Base-by-base conservation (phyloP, 495 filamentous ascomycete species). In the Stereocaulon alpinum region DNA sequence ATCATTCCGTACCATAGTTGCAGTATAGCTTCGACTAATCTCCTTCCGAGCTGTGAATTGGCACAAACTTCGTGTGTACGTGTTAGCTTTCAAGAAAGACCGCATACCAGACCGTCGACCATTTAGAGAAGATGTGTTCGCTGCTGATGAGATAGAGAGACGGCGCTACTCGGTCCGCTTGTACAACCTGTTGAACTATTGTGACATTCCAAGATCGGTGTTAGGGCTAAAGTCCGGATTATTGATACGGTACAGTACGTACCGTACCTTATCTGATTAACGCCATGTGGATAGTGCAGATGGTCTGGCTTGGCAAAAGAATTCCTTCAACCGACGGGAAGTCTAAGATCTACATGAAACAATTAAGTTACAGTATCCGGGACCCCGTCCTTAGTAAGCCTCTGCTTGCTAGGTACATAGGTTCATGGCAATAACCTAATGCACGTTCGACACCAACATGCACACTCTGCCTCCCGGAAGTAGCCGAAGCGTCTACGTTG, bases 1-100 rank as follows among this genome's bases (percentile, higher is more conserved):
- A 60, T 80, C 76, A 52, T 69, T 63, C 62, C 71, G 70, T 53
- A 71, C 61, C 66, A 73, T 63, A 45, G 71, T 77, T 54, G 73
- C 30, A n/a, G 41, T 29, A 7, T 34, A 29, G 22, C 20, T 54
- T 37, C 49, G 57, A 34, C 6, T n/a, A 2, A 43, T 40, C 17
- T 27, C 22, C 22, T 41, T 58, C 15, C 47, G 17, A 30, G 11
- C 17, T 22, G 17, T 50, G 12, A 30, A 50, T 15, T 12, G 47
- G 14, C 6, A 15, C 47, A 50, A 30, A 17, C 18, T 50, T 32
- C 27, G 47, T 32, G 6, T 50, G 4, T 50, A 17, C 30, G 22
- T n/a, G 27, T 32, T 32, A 22, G n/a, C 24, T 9, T 10, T 30
- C 2, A 50, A 12, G 47, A 50, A 11, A 12, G 6, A 32, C 30